Evolutionary conservation across 1,284 basidiomycete species (phyloP), one percentile per base, ranked within the genome.

Genomic region (Salmacisia buchloeana): DNA sequence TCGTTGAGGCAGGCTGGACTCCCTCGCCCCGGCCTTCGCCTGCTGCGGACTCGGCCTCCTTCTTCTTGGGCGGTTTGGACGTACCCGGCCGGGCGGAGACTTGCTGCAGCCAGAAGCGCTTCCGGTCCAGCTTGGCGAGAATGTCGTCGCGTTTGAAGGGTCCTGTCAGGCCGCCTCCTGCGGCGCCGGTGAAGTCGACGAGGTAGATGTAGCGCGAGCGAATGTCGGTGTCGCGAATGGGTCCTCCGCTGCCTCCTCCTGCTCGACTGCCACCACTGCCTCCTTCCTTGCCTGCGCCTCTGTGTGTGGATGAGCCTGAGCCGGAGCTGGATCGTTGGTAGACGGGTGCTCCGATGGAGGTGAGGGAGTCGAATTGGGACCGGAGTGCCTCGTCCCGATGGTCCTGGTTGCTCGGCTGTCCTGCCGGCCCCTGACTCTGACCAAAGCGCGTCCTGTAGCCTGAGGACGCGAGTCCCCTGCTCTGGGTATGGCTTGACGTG

Each of bases 101-200:
- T 64, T 77, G 76, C 18, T 69, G 61, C 13, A 77, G 65, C 49
- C 60, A 65, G 62, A 66, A 77, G 10, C 60, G 64, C 57, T 63
- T 63, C 13, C 72, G 71, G 58, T 76, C 71, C 23, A 77, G 65
- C 45, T 68, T 69, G 38, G 59, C 12, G 13, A 77, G 69, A 39
- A 77, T 70, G n/a, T 65, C 62, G 9, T 34, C 21, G 10, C 67
- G 68, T 45, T 62, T 33, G 58, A 70, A 70, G 2, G 71, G 70
- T 0, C 70, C 71, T 2, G 68, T 64, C 10, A 77, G 69, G n/a
- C 49, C 49, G 13, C 49, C 49, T 2, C 49, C 49, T 31, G 49
- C 49, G 2, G 49, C 49, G 29, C 49, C 49, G 7, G 49, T 54
- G 27, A 29, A 54, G 29, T 54, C 49, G 49, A 54, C 49, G 2